Conservation (phyloP, 805 yeast genomes). For the Deakozyma indianensis region DNA sequence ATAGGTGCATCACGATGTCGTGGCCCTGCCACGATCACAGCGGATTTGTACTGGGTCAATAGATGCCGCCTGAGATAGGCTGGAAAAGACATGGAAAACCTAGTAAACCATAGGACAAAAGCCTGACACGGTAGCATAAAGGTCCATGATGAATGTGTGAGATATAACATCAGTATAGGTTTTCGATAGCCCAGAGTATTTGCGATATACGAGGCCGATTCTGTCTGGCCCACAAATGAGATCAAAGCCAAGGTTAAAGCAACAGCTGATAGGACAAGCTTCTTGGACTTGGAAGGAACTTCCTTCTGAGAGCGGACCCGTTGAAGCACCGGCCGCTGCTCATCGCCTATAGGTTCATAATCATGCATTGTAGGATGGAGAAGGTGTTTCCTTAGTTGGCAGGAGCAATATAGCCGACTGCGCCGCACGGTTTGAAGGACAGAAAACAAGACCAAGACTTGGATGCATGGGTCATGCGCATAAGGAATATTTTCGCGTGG, state of each 20-base stretch:
- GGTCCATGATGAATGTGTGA: slow-evolving; percentile 75
- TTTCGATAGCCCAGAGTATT: slow-evolving; percentile 40
- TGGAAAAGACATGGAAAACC: slow-evolving; percentile 21
- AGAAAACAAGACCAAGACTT: no score
- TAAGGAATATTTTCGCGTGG: no score
- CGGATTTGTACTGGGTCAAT: slow-evolving; percentile 11
- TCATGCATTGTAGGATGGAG: background rate
- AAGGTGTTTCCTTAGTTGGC: background rate
- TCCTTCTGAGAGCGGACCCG: background rate
- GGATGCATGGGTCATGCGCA: no score
- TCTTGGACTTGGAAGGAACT: background rate
- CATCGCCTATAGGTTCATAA: background rate
- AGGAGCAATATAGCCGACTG: no score
- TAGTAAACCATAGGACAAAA: slow-evolving; percentile 30
- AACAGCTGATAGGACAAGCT: slow-evolving; percentile 25
- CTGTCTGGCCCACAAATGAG: slow-evolving; percentile 69
- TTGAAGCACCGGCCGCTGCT: background rate
- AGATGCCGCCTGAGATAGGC: slow-evolving; percentile 10
- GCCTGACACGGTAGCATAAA: slow-evolving; percentile 59
- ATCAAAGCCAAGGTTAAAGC: slow-evolving; percentile 36
- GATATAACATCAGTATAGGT: slow-evolving; percentile 43
- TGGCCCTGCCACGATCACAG: slow-evolving; percentile 10
- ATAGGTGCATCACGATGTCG: slow-evolving; percentile 25
- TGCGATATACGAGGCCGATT: slow-evolving; percentile 58
- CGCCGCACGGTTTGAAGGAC: no score